Evolutionary conservation across 345 rosid species (phyloP).

Genomic region (Eucalyptus pauciflora): DNA sequence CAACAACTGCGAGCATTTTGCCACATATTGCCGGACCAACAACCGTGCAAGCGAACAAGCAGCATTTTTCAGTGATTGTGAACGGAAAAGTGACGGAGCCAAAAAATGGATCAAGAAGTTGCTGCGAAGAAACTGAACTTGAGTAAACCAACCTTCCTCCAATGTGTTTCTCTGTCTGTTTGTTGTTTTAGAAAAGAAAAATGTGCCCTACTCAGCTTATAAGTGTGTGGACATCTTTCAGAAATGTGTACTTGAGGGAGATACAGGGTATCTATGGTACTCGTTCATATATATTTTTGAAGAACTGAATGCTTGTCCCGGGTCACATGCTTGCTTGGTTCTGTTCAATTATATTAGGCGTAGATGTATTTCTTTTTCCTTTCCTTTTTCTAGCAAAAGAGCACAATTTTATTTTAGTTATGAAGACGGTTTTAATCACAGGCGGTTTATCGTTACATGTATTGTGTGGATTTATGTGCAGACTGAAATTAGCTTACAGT

Average conservation of each 20-base stretch:
- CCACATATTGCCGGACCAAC: background rate
- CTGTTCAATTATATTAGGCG: background rate
- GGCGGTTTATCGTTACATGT: background rate
- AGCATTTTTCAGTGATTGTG: background rate
- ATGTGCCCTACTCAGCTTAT: background rate
- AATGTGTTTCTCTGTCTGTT: background rate
- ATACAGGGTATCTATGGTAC: conserved; percentile 46
- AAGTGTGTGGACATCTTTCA: background rate
- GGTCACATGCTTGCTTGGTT: background rate
- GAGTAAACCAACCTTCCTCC: background rate
- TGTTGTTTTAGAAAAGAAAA: background rate
- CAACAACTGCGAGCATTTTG: background rate
- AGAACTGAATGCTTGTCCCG: background rate
- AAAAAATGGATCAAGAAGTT: background rate
- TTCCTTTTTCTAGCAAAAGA: background rate
- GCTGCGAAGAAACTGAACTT: background rate
- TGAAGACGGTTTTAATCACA: background rate
- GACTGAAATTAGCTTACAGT: background rate
- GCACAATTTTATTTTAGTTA: background rate
- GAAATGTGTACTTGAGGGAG: conserved; percentile 72
- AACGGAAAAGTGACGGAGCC: background rate
- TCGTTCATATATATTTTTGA: background rate
- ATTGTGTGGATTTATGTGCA: background rate
- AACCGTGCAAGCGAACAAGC: background rate
- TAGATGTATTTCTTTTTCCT: background rate